Conservation (phyloP, 2,329 filamentous ascomycete species). For the Geosmithia morbida region DNA sequence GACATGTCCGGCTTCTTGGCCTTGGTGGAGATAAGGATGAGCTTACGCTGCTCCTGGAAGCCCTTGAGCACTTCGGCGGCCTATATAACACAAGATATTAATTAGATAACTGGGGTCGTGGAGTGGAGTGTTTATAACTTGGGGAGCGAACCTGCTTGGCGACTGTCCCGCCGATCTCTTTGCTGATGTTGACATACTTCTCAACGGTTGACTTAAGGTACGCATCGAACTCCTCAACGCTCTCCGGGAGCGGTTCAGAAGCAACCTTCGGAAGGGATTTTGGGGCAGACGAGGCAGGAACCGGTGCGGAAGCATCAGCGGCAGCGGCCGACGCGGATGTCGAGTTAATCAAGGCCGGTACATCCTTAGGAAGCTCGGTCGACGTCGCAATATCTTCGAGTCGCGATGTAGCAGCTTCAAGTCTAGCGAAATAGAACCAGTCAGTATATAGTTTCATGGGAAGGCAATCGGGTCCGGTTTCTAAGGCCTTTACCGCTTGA, state of each 20-base stretch:
- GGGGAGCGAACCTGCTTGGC: constrained; percentile 44
- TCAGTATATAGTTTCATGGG: background rate
- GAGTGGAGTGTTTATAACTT: background rate
- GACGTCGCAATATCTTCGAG: constrained; percentile 91
- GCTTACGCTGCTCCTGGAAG: constrained; percentile 76
- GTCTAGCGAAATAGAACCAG: constrained; percentile 34
- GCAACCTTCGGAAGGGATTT: constrained; percentile 16
- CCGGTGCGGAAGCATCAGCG: constrained; percentile 7
- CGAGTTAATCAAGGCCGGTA: constrained; percentile 25
- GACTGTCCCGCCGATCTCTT: constrained; percentile 62
- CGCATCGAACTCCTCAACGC: constrained; percentile 77
- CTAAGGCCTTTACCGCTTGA: constrained; percentile 63
- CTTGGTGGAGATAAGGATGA: constrained; percentile 77
- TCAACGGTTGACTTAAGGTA: constrained; percentile 62
- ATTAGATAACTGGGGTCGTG: background rate
- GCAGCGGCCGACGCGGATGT: constrained; percentile 18
- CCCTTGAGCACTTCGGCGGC: constrained; percentile 42
- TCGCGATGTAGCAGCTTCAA: constrained; percentile 91
- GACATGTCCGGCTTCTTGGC: constrained; percentile 78
- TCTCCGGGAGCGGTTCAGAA: constrained; percentile 52
- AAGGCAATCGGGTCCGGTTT: background rate
- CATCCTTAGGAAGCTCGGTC: constrained; percentile 40
- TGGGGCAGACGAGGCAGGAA: constrained; percentile 8
- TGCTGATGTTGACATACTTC: constrained; percentile 65
- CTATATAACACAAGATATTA: constrained; percentile 4